phyloP scores from a whole-genome alignment of 116 monocot species.

The Thalassia testudinum region DNA sequence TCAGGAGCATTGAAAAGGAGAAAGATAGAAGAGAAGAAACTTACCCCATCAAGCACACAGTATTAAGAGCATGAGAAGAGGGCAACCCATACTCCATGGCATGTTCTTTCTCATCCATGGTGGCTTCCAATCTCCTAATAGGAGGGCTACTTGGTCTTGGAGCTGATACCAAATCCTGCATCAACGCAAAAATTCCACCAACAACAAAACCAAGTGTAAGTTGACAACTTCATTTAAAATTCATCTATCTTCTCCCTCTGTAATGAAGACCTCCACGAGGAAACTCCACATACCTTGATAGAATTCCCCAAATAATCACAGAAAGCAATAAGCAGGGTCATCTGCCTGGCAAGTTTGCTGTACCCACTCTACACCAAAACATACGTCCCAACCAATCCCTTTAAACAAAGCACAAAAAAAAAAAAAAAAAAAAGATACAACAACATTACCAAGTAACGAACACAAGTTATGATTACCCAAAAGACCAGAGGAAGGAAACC shows the following conservation, averaged over 20 bases:
- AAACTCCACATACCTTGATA: constrained; percentile 39
- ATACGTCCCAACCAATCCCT: no score
- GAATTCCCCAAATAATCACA: constrained; percentile 78
- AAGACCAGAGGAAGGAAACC: constrained; percentile 69
- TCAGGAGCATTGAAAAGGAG: no score
- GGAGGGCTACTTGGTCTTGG: constrained; percentile 82
- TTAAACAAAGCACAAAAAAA: no score
- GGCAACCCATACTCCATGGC: constrained; percentile 94
- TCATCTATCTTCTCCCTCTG: no score
- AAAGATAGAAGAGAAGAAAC: not conserved
- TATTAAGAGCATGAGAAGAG: constrained; percentile 92
- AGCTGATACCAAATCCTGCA: constrained; percentile 64
- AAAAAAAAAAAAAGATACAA: not conserved
- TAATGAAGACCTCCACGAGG: no score
- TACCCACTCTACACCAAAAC: constrained; percentile 52
- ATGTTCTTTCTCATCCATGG: constrained; percentile 70
- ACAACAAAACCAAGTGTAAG: no score
- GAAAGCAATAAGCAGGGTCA: constrained; percentile 73
- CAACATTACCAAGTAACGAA: not conserved
- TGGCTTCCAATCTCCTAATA: constrained; percentile 69
- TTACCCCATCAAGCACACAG: constrained; percentile 82
- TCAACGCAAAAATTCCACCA: no score
- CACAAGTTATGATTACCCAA: constrained; percentile 52
- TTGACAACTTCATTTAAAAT: no score
- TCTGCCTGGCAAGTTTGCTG: constrained; percentile 64